Conservation (phyloP, 2,329 filamentous ascomycete genomes). For the Aureobasidium mangrovei region DNA sequence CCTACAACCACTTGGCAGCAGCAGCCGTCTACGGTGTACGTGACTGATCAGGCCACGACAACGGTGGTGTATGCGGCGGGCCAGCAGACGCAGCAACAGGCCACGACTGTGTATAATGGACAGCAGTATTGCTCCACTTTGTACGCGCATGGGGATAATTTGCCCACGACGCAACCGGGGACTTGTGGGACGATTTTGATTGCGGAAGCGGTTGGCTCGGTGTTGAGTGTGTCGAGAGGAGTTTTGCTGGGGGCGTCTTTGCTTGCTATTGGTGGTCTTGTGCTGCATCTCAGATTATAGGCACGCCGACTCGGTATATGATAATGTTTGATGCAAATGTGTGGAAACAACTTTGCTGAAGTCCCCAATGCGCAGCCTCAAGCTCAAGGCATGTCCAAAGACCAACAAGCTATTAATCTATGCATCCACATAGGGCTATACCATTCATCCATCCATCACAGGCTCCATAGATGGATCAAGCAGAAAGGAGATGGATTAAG, state of each 20-base stretch:
- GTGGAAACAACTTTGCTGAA: too few species aligned
- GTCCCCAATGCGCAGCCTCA: too few species aligned
- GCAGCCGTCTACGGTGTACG: slow-evolving; percentile 18
- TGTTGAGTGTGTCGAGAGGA: too few species aligned
- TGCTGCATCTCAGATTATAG: neutral
- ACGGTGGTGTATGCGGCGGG: slow-evolving; percentile 18
- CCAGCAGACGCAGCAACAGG: neutral
- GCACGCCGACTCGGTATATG: too few species aligned
- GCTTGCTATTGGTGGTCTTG: neutral
- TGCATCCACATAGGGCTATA: too few species aligned
- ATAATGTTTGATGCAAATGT: too few species aligned
- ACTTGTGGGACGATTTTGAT: slow-evolving; percentile 30
- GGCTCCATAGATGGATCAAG: too few species aligned
- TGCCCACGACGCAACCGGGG: slow-evolving; percentile 26
- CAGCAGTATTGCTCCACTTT: slow-evolving; percentile 28
- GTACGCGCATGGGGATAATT: slow-evolving; percentile 24
- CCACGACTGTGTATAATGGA: neutral
- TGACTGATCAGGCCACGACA: slow-evolving; percentile 14
- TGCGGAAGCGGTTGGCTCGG: slow-evolving; percentile 13
- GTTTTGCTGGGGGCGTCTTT: neutral
- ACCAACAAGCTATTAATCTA: too few species aligned
- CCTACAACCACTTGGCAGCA: slow-evolving; percentile 17
- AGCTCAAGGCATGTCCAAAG: too few species aligned
- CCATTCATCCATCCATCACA: too few species aligned
- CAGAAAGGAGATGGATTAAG: too few species aligned